Conservation (phyloP, 2,329 filamentous ascomycete species). For the Epichloe scottii region DNA sequence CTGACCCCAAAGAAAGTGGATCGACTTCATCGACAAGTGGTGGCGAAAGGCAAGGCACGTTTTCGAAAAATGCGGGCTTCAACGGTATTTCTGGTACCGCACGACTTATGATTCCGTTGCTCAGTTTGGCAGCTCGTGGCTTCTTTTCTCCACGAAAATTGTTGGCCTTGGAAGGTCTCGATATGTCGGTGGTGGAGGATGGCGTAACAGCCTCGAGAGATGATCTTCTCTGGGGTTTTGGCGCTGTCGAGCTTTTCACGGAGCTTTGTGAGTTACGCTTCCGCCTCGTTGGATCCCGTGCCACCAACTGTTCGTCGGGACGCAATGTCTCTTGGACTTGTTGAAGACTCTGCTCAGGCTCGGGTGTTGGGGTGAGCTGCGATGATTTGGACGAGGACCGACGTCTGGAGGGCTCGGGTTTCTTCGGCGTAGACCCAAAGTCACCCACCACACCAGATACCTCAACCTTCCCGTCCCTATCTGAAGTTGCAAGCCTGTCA, state of each 20-base stretch:
- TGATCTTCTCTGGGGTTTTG: slow-evolving; percentile 18
- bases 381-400: slow-evolving; percentile 2
- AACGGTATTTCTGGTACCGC: slow-evolving; percentile 23
- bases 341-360: not conserved
- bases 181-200: slow-evolving; percentile 15
- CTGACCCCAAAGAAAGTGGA: slow-evolving; percentile 8
- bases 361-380: not conserved
- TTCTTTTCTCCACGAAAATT: slow-evolving; percentile 23
- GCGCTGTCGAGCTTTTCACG: slow-evolving; percentile 9
- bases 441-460: not conserved
- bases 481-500: slow-evolving; percentile 4
- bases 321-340: not conserved
- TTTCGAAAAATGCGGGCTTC: slow-evolving; percentile 27
- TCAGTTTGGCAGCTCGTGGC: slow-evolving; percentile 18
- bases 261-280: slow-evolving; percentile 12
- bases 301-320: slow-evolving; percentile 4
- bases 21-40: slow-evolving; percentile 12
- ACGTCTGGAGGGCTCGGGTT: not conserved
- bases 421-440: not conserved
- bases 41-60: slow-evolving; percentile 16
- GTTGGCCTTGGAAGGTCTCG: slow-evolving; percentile 18
- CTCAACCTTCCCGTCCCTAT: not conserved
- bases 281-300: slow-evolving; percentile 5
- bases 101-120: slow-evolving; percentile 13
- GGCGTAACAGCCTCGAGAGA: slow-evolving; percentile 20